Evolutionary conservation across 2,329 filamentous ascomycete species (phyloP).

Genomic region (Fusarium cicatricum): DNA sequence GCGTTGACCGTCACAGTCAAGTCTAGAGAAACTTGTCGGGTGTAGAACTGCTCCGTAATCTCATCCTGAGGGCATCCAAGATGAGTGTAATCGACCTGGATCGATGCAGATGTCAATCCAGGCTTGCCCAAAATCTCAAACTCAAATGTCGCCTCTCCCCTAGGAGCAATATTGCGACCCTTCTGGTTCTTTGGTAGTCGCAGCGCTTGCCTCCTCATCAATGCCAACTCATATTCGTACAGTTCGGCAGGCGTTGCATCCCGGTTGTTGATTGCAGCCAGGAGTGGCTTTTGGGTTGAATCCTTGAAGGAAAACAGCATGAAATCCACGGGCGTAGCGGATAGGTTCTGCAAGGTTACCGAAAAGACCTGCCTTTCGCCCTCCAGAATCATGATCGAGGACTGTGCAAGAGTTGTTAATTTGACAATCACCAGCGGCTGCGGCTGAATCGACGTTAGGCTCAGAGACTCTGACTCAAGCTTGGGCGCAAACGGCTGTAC

Average conservation of each 20-base stretch:
- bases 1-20: slow-evolving; percentile 92
- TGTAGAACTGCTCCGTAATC: slow-evolving; percentile 79
- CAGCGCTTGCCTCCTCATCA: slow-evolving; percentile 77
- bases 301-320: slow-evolving; percentile 90
- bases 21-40: slow-evolving; percentile 81
- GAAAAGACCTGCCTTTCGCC: slow-evolving; percentile 83
- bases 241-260: slow-evolving; percentile 81
- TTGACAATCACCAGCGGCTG: slow-evolving; percentile 82
- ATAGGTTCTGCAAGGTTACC: slow-evolving; percentile 82
- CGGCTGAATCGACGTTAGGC: slow-evolving; percentile 77
- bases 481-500: slow-evolving; percentile 50
- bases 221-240: slow-evolving; percentile 84
- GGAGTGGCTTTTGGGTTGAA: slow-evolving; percentile 81
- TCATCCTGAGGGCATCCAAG: slow-evolving; percentile 76
- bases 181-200: slow-evolving; percentile 62
- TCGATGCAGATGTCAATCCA: slow-evolving; percentile 78
- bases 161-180: slow-evolving; percentile 70
- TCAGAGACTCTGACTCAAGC: slow-evolving; percentile 61
- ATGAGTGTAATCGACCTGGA: slow-evolving; percentile 87
- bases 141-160: slow-evolving; percentile 74
- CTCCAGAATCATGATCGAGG: slow-evolving; percentile 90
- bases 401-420: slow-evolving; percentile 80
- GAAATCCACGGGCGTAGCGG: slow-evolving; percentile 80
- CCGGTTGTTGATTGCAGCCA: slow-evolving; percentile 76
- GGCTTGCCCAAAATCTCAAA: slow-evolving; percentile 89